A percentile compares a stretch with the other conserved stretches of the same genome.
Evolutionary conservation across 2,329 filamentous ascomycete species (phyloP).

Genomic region (Aspergillus sp.): DNA sequence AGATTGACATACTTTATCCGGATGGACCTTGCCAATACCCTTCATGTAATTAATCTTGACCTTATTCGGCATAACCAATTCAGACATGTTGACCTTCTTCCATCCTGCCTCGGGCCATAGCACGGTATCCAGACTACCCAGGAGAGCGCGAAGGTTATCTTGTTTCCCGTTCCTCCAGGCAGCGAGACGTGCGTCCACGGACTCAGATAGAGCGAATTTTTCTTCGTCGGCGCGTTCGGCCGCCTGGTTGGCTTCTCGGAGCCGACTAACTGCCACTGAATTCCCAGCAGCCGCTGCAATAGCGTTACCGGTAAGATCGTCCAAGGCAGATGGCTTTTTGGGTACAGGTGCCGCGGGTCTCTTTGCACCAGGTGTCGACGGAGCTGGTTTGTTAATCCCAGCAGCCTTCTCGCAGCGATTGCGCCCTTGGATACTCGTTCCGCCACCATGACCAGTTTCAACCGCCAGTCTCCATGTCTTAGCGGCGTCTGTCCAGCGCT

Average conservation of each 20-base stretch:
- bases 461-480: conserved; percentile 74
- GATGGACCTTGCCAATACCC: conserved; percentile 96
- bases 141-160: conserved; percentile 79
- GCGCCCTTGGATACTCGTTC: conserved; percentile 73
- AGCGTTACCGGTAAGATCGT: conserved; percentile 21
- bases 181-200: conserved; percentile 69
- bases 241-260: conserved; percentile 76
- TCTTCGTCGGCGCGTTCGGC: conserved; percentile 84
- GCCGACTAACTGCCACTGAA: conserved; percentile 69
- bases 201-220: conserved; percentile 79
- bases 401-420: conserved; percentile 85
- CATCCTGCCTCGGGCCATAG: conserved; percentile 88
- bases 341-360: conserved; percentile 40
- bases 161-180: conserved; percentile 86
- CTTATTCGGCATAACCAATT: conserved; percentile 84
- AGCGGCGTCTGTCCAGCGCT: conserved; percentile 81
- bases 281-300: conserved; percentile 39
- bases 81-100: conserved; percentile 94
- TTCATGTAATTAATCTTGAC: conserved; percentile 99
- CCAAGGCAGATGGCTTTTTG: conserved; percentile 25
- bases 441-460: conserved; percentile 75
- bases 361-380: conserved; percentile 39
- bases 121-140: conserved; percentile 79
- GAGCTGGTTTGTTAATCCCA: conserved; percentile 50
- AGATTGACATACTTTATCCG: conserved; percentile 71